Base-by-base conservation (phyloP, 2,329 filamentous ascomycete genomes). In the Aschersonia sp. region DNA sequence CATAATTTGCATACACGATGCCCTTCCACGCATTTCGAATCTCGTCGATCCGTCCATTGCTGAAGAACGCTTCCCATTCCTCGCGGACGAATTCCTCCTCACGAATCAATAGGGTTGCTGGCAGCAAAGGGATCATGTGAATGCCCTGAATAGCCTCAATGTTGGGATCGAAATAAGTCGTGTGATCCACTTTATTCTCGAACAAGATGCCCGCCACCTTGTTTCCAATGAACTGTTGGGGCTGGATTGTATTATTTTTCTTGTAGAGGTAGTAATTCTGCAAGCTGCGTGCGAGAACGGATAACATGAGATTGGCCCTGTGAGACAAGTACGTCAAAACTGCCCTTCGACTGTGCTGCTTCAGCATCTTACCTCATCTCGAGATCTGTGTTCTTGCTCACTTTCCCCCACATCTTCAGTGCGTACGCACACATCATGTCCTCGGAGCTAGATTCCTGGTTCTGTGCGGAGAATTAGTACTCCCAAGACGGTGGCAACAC, bases 171-270 rank as follows among this genome's bases (percentile, higher is more conserved):
- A 96, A 96, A 66, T 88, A 96, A 1, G 91, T 96, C 3, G 85
- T 84, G 64, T 96, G 88, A 62, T 97, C 87, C 47, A 89, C 76
- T 67, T 97, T 97, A 70, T 96, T 96, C 66, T 97, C 91, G 58
- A 96, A 97, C 6, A 94, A 61, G 53, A 82, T 82, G 5, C 78
- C 78, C 2, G 73, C 72, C 40, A 74, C 78, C 65, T 85, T 89
- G 71, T 97, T 97, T 42, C 71, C 77, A 52, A 86, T 80, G 60
- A 94, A 95, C n/a, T 82, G 69, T 1, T 72, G 55, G 0, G 91
- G 91, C 56, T 95, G 78, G 20, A 73, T 65, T 46, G 65, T 71
- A 63, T 95, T 95, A 63, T 75, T 69, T 40, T 65, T 71, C 5
- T 74, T 72, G 70, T 94, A 85, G 45, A 95, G 77, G 68, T 94